Base-by-base conservation (phyloP, 768 basidiomycete genomes). In the Rhodosporidiobolus odoratus region DNA sequence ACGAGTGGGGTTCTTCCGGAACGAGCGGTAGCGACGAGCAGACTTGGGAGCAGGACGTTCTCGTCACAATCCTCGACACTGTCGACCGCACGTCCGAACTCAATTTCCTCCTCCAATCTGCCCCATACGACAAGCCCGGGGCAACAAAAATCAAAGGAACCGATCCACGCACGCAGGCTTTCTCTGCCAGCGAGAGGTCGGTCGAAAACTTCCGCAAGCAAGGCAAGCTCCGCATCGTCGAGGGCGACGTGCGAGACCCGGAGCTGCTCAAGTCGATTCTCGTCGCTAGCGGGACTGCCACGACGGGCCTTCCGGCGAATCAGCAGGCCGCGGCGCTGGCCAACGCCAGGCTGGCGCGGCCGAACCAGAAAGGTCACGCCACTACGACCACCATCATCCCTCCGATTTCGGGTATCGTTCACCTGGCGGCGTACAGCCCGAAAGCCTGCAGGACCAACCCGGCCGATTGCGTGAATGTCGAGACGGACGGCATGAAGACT, bases 1-100 rank as follows among this genome's bases (percentile, higher is more conserved):
- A 67, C 40, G 56, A 41, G 12, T 65, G 48, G 63, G 64, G 56
- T 3, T 16, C 34, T 7, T n/a, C 62, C 27, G 59, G 50, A 2
- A 40, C 38, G 17, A 34, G 25, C 2, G 30, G 16, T 3, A 45
- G n/a, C 13, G 62, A 73, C 32, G 72, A 74, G 40, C 57, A 50
- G 30, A 23, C 58, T n/a, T 70, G 66, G 64, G 70, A 75, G 50
- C n/a, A 58, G 9, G 71, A 74, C 34, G 62, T 71, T 9, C 60
- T 76, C 58, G 62, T 76, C 30, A 76, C 75, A 23, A 41, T 76
- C 53, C 66, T 76, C 63, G 75, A 76, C 65, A 52, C 58, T 38
- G 37, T 27, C 7, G 73, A 76, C 61, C 71, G 73, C 12, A 52
- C 71, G 2, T 34, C 45, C 23, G 73, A 75, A 45, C 73, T 76